Evolutionary conservation across 176 grass and related monocot genomes (phyloP).

Genomic region (Carex pumila): DNA sequence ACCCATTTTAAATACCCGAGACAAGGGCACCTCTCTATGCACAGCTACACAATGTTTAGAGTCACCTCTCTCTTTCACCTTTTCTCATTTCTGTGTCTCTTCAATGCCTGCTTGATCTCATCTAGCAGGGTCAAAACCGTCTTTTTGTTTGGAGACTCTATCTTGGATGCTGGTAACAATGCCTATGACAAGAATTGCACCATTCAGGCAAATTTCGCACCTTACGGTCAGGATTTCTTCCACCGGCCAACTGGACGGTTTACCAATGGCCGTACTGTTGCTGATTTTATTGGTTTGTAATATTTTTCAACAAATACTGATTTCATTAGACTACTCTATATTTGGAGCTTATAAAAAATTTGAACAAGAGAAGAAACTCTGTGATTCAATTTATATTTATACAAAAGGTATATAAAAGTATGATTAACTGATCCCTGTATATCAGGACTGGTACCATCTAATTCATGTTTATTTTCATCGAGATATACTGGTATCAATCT

Average conservation of each 20-base stretch:
- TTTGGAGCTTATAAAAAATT: background rate
- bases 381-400: background rate
- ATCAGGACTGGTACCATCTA: background rate
- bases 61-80: background rate
- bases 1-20: background rate
- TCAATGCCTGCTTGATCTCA: background rate
- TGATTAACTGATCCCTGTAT: too few relatives aligned
- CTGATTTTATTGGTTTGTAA: conserved; percentile 8
- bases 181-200: conserved; percentile 1
- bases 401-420: background rate
- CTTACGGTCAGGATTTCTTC: conserved; percentile 7
- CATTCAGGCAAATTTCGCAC: background rate
- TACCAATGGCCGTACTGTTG: background rate
- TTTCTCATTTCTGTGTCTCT: background rate
- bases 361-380: background rate
- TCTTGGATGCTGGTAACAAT: conserved; percentile 8
- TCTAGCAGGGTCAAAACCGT: background rate
- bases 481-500: background rate
- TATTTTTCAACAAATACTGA: background rate
- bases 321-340: background rate
- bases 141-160: conserved; percentile 10
- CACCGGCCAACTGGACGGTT: background rate
- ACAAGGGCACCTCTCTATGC: background rate
- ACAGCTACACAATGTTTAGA: background rate
- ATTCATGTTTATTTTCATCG: background rate